Conservation (phyloP, 2,329 filamentous ascomycete genomes). For the Xylariaceae sp. region DNA sequence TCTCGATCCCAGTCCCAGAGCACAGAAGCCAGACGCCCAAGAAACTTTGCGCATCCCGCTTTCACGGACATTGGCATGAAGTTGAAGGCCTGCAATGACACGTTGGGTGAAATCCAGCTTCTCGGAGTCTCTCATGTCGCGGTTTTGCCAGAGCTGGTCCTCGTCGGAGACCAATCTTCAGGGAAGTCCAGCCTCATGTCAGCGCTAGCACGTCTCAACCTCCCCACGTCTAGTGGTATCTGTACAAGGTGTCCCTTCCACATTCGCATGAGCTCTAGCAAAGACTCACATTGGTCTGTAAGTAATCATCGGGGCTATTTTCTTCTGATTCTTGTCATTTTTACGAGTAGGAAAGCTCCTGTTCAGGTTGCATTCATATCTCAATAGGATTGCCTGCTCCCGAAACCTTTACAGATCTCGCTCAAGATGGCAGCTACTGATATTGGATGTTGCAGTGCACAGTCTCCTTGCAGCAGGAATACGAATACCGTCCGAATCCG, state of each 20-base stretch:
- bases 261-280: slow-evolving; percentile 68
- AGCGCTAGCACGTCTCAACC: slow-evolving; percentile 40
- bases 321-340: not conserved
- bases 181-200: slow-evolving; percentile 69
- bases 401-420: too few species aligned
- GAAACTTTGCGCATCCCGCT: slow-evolving; percentile 36
- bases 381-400: too few species aligned
- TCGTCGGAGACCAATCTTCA: slow-evolving; percentile 82
- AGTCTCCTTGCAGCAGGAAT: slow-evolving; percentile 68
- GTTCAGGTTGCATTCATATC: not conserved
- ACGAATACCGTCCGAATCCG: slow-evolving; percentile 54
- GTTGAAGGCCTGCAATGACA: slow-evolving; percentile 67
- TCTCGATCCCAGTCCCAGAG: not conserved
- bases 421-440: too few species aligned
- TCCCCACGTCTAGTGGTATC: slow-evolving; percentile 52
- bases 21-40: not conserved
- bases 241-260: slow-evolving; percentile 82
- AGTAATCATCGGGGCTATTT: not conserved
- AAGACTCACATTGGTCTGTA: slow-evolving; percentile 60
- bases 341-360: not conserved
- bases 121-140: slow-evolving; percentile 74
- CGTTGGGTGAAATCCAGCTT: slow-evolving; percentile 68
- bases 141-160: slow-evolving; percentile 75
- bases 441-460: slow-evolving; percentile 51
- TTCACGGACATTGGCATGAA: slow-evolving; percentile 62